Percentiles rank a stretch among this genome's conserved stretches.
phyloP scores from a whole-genome alignment of 2,329 filamentous ascomycete species.

The Ascochyta lentis region DNA sequence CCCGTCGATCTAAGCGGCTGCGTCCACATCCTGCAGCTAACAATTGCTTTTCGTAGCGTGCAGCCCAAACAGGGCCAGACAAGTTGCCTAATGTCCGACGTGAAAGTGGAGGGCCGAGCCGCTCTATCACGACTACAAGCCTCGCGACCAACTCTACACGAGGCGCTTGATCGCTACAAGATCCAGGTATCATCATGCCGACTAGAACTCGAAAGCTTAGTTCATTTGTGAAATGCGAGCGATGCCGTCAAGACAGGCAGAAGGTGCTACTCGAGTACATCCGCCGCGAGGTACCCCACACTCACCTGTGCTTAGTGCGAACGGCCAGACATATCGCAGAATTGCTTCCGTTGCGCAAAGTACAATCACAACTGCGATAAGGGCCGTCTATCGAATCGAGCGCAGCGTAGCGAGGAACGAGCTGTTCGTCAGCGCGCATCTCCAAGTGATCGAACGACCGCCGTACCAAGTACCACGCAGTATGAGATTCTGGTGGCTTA shows the following conservation, averaged over 20 bases:
- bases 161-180: neutral
- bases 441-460: neutral
- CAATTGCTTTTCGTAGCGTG: neutral
- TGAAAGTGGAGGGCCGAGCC: neutral
- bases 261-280: neutral
- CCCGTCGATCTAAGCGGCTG: neutral
- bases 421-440: neutral
- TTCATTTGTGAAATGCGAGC: constrained; percentile 3
- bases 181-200: neutral
- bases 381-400: constrained; percentile 2
- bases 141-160: neutral
- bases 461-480: neutral
- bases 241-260: constrained; percentile 5
- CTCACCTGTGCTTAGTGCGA: constrained; percentile 3
- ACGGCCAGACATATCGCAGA: constrained; percentile 1
- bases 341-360: constrained; percentile 1
- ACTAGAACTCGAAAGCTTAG: neutral
- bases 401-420: neutral
- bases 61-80: neutral
- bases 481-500: neutral
- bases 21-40: neutral
- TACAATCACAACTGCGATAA: constrained; percentile 1
- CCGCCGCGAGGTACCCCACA: neutral
- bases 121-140: neutral
- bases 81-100: neutral